Percentiles rank a stretch among this genome's conserved stretches.
These are phyloP conservation scores for Astrephomene gubernaculifera DNA, from an alignment of 139 green algal species.

Conservation along the genomic window DNA sequence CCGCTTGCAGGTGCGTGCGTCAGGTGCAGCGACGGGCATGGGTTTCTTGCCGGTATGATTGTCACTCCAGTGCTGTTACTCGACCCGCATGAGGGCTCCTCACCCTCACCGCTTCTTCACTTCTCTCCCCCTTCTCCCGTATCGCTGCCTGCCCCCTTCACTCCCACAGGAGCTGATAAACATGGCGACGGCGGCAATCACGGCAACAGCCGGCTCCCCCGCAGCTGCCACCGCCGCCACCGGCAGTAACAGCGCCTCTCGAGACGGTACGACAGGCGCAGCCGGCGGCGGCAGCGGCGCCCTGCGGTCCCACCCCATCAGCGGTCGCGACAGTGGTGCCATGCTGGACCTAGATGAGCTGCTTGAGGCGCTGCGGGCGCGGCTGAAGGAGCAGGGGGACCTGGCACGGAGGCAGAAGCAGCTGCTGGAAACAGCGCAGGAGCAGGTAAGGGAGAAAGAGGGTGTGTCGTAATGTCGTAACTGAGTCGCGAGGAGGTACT, in stretches of 20 bases:
- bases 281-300: neutral
- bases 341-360: neutral
- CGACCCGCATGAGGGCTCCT: no score
- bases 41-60: no score
- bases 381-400: slow-evolving; percentile 18
- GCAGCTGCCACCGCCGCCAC: neutral
- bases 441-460: neutral
- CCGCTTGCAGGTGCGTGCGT: no score
- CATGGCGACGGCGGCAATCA: neutral
- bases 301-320: no score
- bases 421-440: slow-evolving; percentile 7
- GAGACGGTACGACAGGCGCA: neutral
- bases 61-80: no score
- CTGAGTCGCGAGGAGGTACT: no score
- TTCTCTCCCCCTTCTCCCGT: no score
- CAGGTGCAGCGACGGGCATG: no score
- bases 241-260: neutral
- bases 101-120: no score
- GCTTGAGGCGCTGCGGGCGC: neutral
- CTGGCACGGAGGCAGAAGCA: slow-evolving; percentile 6
- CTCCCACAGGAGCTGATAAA: slow-evolving; percentile 16
- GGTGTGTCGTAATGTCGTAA: no score
- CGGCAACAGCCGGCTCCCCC: neutral
- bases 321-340: neutral
- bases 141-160: no score